These are phyloP conservation scores for Acorus calamus DNA, from an alignment of 106 monocot species.

Conservation along the genomic window DNA sequence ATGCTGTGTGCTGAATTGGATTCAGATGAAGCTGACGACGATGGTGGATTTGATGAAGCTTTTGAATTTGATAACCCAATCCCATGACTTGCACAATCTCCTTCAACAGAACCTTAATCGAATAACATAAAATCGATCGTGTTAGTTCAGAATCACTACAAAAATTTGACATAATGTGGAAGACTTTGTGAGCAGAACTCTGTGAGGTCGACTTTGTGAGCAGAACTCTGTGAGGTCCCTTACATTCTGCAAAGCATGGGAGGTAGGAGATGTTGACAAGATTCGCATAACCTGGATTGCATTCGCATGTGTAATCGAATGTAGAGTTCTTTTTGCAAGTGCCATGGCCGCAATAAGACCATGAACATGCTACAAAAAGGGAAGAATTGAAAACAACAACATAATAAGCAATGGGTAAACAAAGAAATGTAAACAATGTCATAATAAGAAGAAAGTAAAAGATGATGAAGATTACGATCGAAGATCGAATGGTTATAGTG, in stretches of 20 bases:
- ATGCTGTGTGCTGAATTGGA: too few species aligned
- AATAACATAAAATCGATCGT: too few species aligned
- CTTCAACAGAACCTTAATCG: slow-evolving; percentile 7
- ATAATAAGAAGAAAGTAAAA: too few species aligned
- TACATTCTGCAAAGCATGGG: slow-evolving; percentile 15
- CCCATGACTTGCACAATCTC: slow-evolving; percentile 6
- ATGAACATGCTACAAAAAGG: slow-evolving; percentile 8
- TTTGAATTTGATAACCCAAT: slow-evolving; percentile 3
- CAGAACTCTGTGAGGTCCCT: background rate
- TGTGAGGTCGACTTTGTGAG: too few species aligned
- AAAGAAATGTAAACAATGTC: too few species aligned
- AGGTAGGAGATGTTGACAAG: slow-evolving; percentile 10
- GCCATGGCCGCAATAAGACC: slow-evolving; percentile 15
- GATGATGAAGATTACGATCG: background rate
- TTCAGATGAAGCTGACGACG: too few species aligned
- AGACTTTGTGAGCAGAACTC: too few species aligned
- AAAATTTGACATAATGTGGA: too few species aligned
- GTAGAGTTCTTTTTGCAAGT: slow-evolving; percentile 5
- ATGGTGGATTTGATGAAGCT: background rate
- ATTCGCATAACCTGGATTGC: slow-evolving; percentile 16
- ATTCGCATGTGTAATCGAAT: slow-evolving; percentile 8
- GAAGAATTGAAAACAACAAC: background rate
- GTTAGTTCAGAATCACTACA: too few species aligned
- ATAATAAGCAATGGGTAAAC: too few species aligned
- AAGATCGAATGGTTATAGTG: background rate